Evolutionary conservation across 1,139 yeast species (phyloP).

Genomic region (Geotrichum candidum): DNA sequence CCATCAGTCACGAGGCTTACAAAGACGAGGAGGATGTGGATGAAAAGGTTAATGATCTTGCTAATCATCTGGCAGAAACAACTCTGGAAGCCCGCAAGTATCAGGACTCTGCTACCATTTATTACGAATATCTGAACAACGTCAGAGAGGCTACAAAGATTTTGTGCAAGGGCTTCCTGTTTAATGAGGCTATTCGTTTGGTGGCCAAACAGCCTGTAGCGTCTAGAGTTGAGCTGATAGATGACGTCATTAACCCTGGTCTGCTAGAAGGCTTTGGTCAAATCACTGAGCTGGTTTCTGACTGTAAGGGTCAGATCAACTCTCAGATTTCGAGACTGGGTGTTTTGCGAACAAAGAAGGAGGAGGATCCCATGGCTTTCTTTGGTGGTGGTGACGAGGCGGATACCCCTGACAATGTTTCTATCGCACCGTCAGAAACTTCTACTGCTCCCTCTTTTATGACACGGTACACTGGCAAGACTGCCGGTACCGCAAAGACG

Average conservation of each 20-base stretch:
- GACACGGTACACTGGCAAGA: slow-evolving; percentile 93
- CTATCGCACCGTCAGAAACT: slow-evolving; percentile 91
- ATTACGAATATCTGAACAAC: slow-evolving; percentile 55
- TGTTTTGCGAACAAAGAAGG: slow-evolving; percentile 77
- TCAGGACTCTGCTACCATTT: slow-evolving; percentile 78
- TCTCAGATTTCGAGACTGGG: slow-evolving; percentile 81
- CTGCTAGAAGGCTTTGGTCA: slow-evolving; percentile 83
- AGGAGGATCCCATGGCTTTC: slow-evolving; percentile 77
- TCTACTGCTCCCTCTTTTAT: slow-evolving; percentile 89
- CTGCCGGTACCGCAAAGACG: slow-evolving; percentile 91
- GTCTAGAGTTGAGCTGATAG: slow-evolving; percentile 40
- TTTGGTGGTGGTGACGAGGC: slow-evolving; percentile 55
- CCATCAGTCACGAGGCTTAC: slow-evolving; percentile 42
- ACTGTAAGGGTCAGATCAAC: slow-evolving; percentile 75
- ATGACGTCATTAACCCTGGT: slow-evolving; percentile 60
- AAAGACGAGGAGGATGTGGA: slow-evolving; percentile 31
- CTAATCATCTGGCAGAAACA: slow-evolving; percentile 53
- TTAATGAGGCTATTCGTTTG: slow-evolving; percentile 68
- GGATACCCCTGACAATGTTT: slow-evolving; percentile 77
- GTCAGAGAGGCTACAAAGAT: slow-evolving; percentile 56
- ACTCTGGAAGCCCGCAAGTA: slow-evolving; percentile 68
- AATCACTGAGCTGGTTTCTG: slow-evolving; percentile 83
- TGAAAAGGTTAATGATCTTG: slow-evolving; percentile 39
- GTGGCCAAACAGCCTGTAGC: slow-evolving; percentile 37
- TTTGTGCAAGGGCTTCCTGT: slow-evolving; percentile 70